phyloP scores from a whole-genome alignment of 352 stramenopile species.

The Phytopythium cucurbitacearum region DNA sequence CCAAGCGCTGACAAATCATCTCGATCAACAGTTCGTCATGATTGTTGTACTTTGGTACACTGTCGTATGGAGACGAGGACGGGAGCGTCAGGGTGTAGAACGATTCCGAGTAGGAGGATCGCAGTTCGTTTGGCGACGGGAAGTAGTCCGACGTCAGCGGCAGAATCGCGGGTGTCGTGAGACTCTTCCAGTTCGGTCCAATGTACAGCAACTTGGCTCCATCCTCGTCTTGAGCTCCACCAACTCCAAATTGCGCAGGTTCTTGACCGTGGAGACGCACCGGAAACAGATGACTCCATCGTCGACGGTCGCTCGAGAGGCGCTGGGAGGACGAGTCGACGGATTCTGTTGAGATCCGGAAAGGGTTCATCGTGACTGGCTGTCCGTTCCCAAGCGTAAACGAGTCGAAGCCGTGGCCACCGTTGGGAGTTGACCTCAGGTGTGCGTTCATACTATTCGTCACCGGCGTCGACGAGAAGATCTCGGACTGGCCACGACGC shows the following conservation, averaged over 20 bases:
- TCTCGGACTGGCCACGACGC: conserved; percentile 29
- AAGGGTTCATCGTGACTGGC: conserved; percentile 28
- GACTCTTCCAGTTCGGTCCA: conserved; percentile 95
- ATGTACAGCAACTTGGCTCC: conserved; percentile 33
- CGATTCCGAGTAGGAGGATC: conserved; percentile 64
- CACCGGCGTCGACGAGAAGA: conserved; percentile 17
- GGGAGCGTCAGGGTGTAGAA: conserved; percentile 79
- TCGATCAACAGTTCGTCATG: conserved; percentile 71
- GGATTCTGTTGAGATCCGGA: conserved; percentile 37
- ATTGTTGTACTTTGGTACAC: conserved; percentile 52
- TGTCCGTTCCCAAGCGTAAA: too few species aligned
- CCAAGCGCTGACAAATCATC: conserved; percentile 79
- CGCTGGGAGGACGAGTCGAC: conserved; percentile 21
- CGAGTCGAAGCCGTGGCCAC: too few species aligned
- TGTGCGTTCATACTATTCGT: conserved; percentile 4
- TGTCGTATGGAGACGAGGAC: conserved; percentile 30
- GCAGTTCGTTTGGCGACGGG: conserved; percentile 62
- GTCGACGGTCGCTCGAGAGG: conserved; percentile 83
- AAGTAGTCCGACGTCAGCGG: conserved; percentile 89
- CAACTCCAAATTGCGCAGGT: conserved; percentile 2
- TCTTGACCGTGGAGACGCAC: conserved; percentile 20
- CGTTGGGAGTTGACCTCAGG: background rate
- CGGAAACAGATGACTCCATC: conserved; percentile 97
- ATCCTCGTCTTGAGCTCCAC: conserved; percentile 3
- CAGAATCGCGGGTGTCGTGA: conserved; percentile 93